Percentiles rank a stretch among this genome's conserved stretches.
Conservation (phyloP, 1,284 basidiomycete genomes). For the Xanthoconium separans region DNA sequence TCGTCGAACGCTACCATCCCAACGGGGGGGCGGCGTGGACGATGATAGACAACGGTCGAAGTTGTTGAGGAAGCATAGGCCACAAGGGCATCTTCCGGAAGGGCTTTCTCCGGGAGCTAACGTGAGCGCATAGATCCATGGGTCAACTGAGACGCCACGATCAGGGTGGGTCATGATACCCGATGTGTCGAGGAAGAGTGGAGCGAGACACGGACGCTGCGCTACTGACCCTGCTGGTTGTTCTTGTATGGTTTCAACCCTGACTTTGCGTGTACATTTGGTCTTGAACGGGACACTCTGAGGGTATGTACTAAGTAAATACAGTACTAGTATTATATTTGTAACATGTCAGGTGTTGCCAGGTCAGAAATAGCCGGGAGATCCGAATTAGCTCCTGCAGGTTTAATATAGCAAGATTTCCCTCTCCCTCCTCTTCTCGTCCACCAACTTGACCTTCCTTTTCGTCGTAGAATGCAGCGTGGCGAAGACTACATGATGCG, state of each 20-base stretch:
- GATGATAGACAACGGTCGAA: constrained; percentile 41
- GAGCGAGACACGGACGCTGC: constrained; percentile 7
- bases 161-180: constrained; percentile 11
- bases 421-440: no score
- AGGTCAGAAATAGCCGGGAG: no score
- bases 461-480: constrained; percentile 21
- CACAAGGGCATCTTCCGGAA: constrained; percentile 29
- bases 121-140: constrained; percentile 21
- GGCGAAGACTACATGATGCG: constrained; percentile 29
- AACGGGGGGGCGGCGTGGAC: constrained; percentile 31
- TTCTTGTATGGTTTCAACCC: constrained; percentile 7
- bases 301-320: neutral
- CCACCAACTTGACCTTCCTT: neutral
- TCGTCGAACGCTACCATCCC: constrained; percentile 61
- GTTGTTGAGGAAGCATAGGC: constrained; percentile 50
- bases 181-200: constrained; percentile 19
- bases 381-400: neutral
- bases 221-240: constrained; percentile 2
- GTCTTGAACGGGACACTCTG: constrained; percentile 2
- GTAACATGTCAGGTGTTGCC: neutral
- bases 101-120: constrained; percentile 23
- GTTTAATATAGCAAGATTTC: no score
- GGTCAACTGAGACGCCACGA: neutral
- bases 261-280: neutral
- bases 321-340: neutral